phyloP scores from a whole-genome alignment of 345 rosid species.

The Syzygium aromaticum region DNA sequence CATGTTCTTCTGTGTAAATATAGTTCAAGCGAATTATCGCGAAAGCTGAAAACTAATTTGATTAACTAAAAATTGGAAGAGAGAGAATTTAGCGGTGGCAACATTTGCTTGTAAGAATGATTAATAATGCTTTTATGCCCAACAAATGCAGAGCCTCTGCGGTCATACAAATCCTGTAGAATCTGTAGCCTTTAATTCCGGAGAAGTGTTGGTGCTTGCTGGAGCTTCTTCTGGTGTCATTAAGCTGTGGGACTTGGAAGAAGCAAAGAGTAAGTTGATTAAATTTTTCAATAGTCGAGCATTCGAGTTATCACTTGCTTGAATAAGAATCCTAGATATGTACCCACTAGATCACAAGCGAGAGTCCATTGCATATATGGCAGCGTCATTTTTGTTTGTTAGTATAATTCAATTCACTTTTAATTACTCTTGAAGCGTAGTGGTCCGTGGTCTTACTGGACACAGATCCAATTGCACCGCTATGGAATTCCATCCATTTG shows the following conservation, averaged over 20 bases:
- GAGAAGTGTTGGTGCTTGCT: constrained; percentile 58
- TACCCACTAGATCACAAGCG: not conserved
- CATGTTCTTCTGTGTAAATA: not conserved
- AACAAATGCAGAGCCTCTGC: constrained; percentile 46
- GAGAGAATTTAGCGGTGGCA: not conserved
- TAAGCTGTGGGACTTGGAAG: constrained; percentile 83
- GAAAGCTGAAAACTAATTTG: not conserved
- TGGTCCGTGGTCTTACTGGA: constrained; percentile 95
- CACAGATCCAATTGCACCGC: constrained; percentile 91
- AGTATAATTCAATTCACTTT: not conserved
- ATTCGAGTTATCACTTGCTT: not conserved
- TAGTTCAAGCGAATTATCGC: not conserved
- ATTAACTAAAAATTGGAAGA: not conserved
- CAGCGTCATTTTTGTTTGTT: not conserved
- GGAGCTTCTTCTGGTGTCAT: constrained; percentile 70
- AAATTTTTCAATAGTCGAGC: constrained; percentile 3
- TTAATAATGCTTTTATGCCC: constrained; percentile 1
- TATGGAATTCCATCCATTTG: constrained; percentile 95
- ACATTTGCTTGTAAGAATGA: not conserved
- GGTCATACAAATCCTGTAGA: constrained; percentile 68
- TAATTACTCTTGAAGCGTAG: constrained; percentile 87
- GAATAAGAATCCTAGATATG: not conserved
- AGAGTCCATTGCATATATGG: not conserved
- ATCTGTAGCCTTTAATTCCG: constrained; percentile 50
- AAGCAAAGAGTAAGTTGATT: constrained; percentile 54